A percentile compares a stretch with the other conserved stretches of the same genome.
phyloP scores from a whole-genome alignment of 441 rosid genomes.

The Croton laevigatus region DNA sequence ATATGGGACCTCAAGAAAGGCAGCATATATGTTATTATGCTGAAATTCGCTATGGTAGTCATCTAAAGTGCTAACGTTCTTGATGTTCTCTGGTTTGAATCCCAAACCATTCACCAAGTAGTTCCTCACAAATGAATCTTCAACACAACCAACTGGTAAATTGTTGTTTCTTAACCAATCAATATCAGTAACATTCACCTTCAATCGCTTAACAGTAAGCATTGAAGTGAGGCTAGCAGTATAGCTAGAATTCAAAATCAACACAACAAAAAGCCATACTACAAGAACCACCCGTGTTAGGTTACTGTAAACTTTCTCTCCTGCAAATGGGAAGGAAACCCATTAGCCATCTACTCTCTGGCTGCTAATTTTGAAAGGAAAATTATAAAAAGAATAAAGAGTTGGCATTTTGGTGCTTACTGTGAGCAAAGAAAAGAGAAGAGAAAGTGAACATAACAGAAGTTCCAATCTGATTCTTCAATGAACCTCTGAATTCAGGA shows the following conservation, averaged over 20 bases:
- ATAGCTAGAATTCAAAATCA: slow-evolving; percentile 49
- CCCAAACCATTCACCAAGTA: slow-evolving; percentile 30
- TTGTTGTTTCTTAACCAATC: slow-evolving; percentile 26
- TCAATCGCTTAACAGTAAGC: slow-evolving; percentile 40
- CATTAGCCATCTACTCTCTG: not conserved
- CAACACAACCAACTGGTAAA: slow-evolving; percentile 33
- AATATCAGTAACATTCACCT: slow-evolving; percentile 31
- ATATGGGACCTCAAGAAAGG: slow-evolving; percentile 48
- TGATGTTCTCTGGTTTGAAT: slow-evolving; percentile 29
- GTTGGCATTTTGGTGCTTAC: slow-evolving; percentile 28
- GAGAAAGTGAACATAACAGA: slow-evolving; percentile 41
- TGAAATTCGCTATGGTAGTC: slow-evolving; percentile 14
- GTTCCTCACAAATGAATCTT: slow-evolving; percentile 36
- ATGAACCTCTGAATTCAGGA: slow-evolving; percentile 35
- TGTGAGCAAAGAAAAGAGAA: slow-evolving; percentile 43
- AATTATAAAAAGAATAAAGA: not conserved
- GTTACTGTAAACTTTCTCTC: slow-evolving; percentile 36
- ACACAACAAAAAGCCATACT: slow-evolving; percentile 50
- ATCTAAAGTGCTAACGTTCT: slow-evolving; percentile 13
- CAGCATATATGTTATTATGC: slow-evolving; percentile 31
- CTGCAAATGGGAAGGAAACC: slow-evolving; percentile 22
- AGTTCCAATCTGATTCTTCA: slow-evolving; percentile 31
- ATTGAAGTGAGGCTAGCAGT: slow-evolving; percentile 49
- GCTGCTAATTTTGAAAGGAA: too few relatives aligned
- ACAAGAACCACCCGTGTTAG: slow-evolving; percentile 40